Base-by-base conservation (phyloP, 2,329 filamentous ascomycete species). In the Verruconis gallopava region DNA sequence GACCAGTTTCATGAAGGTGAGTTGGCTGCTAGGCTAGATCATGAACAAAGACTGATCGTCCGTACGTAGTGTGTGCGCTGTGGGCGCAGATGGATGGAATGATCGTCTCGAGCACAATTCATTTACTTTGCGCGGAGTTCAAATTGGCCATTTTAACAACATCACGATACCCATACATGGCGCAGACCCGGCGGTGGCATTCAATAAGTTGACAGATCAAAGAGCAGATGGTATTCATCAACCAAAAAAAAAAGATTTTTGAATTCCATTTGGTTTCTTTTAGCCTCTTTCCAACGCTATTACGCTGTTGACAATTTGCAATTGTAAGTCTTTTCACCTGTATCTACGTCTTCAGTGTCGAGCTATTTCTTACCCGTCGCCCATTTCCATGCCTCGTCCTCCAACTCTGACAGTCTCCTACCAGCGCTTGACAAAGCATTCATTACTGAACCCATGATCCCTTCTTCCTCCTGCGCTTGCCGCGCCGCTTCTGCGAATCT, bases 1-100 rank as follows among this genome's bases (percentile, higher is more conserved):
- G 83, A 98, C 91, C 50, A 89, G 22, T 33, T 44, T 44, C 17
- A 45, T 32, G 20, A 46, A 46, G 33, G 43, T 44, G 33, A 5
- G 30, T n/a, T 6, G 14, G 13, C 12, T 18, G 13, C 6, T 20
- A 13, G 22, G 3, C 21, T 22, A 14, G 6, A 18, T 2, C 9
- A 14, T 21, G 6, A 34, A 20, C 3, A 36, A 18, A 35, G 33
- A 22, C 40, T 45, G 33, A 44, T 38, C 15, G 12, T 9, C 20
- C 15, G 12, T 12, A 5, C n/a, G 22, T 18, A 42, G 42, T 45
- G 38, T 42, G 37, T 20, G 3, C 21, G 20, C 38, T 45, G 42
- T 17, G 54, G 50, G 5, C 48, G 50, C 21, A 55, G 61, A 34
- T 62, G 58, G 58, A 51, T 58, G 17, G 59, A 61, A 19, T 43